A percentile compares a stretch with the other conserved stretches of the same genome.
Evolutionary conservation across 1,139 yeast species (phyloP).

Genomic region (Sugiyamaella grinbergsii): DNA sequence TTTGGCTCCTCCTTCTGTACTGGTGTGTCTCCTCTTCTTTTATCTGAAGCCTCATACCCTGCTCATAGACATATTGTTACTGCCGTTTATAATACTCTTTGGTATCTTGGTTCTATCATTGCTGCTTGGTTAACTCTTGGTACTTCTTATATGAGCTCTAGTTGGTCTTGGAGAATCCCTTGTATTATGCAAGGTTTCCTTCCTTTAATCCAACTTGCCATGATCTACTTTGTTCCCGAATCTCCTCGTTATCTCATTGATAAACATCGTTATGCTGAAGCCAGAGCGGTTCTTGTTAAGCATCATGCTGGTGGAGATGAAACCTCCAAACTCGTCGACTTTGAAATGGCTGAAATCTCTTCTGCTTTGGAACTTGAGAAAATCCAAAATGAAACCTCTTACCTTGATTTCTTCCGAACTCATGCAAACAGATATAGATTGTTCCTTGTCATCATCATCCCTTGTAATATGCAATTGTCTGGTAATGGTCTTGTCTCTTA

Average conservation of each 20-base stretch:
- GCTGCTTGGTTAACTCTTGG: slow-evolving; percentile 61
- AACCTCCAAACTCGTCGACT: slow-evolving; percentile 25
- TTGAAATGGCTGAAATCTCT: slow-evolving; percentile 28
- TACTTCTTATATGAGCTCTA: slow-evolving; percentile 36
- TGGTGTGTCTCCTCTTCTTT: slow-evolving; percentile 21
- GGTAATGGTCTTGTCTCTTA: slow-evolving; percentile 33
- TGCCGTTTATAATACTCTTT: slow-evolving; percentile 52
- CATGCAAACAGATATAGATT: slow-evolving; percentile 46
- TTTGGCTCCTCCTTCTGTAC: slow-evolving; percentile 86
- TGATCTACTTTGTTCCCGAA: slow-evolving; percentile 49
- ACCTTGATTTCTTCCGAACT: slow-evolving; percentile 44
- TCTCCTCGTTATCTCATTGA: slow-evolving; percentile 78
- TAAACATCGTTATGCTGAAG: slow-evolving; percentile 64
- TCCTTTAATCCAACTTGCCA: slow-evolving; percentile 43
- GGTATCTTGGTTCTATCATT: slow-evolving; percentile 56
- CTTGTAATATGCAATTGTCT: slow-evolving; percentile 29
- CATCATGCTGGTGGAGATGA: slow-evolving; percentile 31
- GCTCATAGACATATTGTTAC: slow-evolving; percentile 52
- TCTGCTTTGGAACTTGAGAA: slow-evolving; percentile 26
- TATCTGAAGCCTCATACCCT: slow-evolving; percentile 47
- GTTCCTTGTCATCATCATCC: slow-evolving; percentile 42
- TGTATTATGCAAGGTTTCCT: slow-evolving; percentile 46
- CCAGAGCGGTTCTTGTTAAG: slow-evolving; percentile 57
- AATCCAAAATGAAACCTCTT: slow-evolving; percentile 23
- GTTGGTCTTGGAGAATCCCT: slow-evolving; percentile 52